A percentile compares a stretch with the other conserved stretches of the same genome.
These are phyloP conservation scores for Lineolata rhizophorae DNA, from an alignment of 495 filamentous ascomycete species.

Conservation along the genomic window DNA sequence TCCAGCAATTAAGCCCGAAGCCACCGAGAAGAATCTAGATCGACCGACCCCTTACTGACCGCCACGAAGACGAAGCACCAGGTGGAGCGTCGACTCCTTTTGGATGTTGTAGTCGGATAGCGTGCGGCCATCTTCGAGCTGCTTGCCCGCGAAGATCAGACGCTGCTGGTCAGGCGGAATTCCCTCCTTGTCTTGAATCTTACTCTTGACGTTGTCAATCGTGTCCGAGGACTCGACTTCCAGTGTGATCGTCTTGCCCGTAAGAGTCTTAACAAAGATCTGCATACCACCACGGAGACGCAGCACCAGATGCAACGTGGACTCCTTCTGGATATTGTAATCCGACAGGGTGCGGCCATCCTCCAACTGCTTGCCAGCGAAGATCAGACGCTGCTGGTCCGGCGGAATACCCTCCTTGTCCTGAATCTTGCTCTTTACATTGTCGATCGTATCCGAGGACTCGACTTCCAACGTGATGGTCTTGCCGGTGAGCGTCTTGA, in stretches of 20 bases:
- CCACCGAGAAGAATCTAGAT: too few species aligned
- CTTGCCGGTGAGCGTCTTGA: slow-evolving; percentile 52
- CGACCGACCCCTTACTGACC: slow-evolving; percentile 1
- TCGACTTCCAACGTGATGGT: slow-evolving; percentile 53
- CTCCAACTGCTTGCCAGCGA: slow-evolving; percentile 89
- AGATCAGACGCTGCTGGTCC: slow-evolving; percentile 86
- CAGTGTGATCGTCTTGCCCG: slow-evolving; percentile 80
- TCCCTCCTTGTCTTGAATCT: slow-evolving; percentile 98
- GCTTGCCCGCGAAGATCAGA: slow-evolving; percentile 62
- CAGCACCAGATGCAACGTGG: slow-evolving; percentile 89
- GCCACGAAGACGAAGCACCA: slow-evolving; percentile 3
- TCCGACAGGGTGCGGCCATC: slow-evolving; percentile 81
- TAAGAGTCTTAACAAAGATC: slow-evolving; percentile 85
- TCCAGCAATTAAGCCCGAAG: too few species aligned
- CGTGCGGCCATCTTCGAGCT: slow-evolving; percentile 2
- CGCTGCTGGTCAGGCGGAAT: slow-evolving; percentile 98
- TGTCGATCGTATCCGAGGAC: slow-evolving; percentile 31
- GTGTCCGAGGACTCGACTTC: slow-evolving; percentile 80
- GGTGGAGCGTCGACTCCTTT: slow-evolving; percentile 2
- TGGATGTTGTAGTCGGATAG: slow-evolving; percentile 4
- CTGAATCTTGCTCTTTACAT: slow-evolving; percentile 46
- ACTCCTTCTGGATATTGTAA: slow-evolving; percentile 99
- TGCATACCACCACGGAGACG: slow-evolving; percentile 96
- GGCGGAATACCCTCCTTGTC: slow-evolving; percentile 94
- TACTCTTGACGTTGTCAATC: slow-evolving; percentile 81